phyloP scores from a whole-genome alignment of 345 rosid species.

The Atalantia buxifolia region DNA sequence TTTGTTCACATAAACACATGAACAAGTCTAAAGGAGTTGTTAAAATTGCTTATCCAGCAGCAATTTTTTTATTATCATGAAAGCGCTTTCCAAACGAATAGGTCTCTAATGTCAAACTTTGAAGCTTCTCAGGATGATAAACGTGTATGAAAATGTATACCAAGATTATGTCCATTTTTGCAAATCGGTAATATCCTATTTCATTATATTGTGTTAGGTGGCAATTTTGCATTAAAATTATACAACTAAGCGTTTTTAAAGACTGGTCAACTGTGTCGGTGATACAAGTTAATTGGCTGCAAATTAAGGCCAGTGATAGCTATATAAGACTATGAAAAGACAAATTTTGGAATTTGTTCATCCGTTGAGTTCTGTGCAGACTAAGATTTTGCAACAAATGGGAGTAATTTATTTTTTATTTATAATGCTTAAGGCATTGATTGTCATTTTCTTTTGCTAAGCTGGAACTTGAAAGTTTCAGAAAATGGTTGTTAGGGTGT shows the following conservation, averaged over 20 bases:
- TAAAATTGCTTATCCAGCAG: not conserved
- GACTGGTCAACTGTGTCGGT: not conserved
- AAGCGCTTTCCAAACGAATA: not conserved
- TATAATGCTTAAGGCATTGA: not conserved
- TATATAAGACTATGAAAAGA: not conserved
- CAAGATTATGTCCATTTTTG: not conserved
- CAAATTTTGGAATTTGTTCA: not conserved
- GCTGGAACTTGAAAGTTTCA: not conserved
- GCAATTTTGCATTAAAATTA: not conserved
- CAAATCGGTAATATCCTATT: not conserved
- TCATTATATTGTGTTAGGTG: not conserved
- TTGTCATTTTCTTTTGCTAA: not conserved
- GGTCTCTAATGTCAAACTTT: not conserved
- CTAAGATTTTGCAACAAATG: not conserved
- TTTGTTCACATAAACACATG: not conserved
- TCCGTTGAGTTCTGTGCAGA: not conserved
- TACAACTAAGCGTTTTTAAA: not conserved
- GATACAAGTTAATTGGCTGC: not conserved
- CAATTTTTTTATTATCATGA: not conserved
- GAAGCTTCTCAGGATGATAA: not conserved
- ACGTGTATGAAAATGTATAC: not conserved
- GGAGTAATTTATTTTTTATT: not conserved
- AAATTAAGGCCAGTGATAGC: not conserved
- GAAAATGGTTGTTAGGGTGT: not conserved
- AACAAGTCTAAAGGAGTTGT: constrained; percentile 11